These are phyloP conservation scores for Rhododendron williamsianum DNA, from an alignment of 148 eudicot genomes.

Conservation along the genomic window DNA sequence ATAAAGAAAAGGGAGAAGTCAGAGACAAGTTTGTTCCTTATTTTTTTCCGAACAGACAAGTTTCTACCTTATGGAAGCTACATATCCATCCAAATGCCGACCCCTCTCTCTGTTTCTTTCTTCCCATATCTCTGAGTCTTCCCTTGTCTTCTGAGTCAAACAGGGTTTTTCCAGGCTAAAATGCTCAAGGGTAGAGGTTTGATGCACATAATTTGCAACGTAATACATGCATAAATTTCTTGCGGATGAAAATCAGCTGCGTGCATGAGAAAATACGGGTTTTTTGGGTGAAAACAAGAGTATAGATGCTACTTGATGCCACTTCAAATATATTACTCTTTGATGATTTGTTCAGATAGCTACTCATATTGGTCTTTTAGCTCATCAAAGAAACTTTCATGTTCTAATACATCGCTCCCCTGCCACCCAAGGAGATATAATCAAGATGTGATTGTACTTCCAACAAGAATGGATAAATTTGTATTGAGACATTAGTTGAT, in stretches of 20 bases:
- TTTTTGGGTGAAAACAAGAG: neutral
- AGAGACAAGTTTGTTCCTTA: neutral
- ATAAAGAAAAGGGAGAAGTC: neutral
- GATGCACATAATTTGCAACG: constrained; percentile 1
- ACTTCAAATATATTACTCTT: neutral
- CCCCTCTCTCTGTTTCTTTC: neutral
- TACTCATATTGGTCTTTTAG: neutral
- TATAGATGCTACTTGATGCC: neutral
- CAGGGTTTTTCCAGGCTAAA: neutral
- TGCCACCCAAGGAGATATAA: neutral
- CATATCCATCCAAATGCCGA: neutral
- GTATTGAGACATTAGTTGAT: neutral
- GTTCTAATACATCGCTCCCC: neutral
- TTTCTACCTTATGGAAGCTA: neutral
- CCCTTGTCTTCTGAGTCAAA: neutral
- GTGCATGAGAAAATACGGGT: neutral
- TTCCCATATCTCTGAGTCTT: too few species aligned
- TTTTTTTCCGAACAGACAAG: neutral
- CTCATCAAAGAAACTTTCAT: neutral
- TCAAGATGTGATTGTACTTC: neutral
- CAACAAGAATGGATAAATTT: neutral
- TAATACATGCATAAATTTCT: neutral
- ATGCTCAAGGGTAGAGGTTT: neutral
- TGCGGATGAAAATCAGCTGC: neutral
- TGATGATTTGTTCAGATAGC: neutral